phyloP scores from a whole-genome alignment of 306 rosid species.

The Cucumis cinereus region DNA sequence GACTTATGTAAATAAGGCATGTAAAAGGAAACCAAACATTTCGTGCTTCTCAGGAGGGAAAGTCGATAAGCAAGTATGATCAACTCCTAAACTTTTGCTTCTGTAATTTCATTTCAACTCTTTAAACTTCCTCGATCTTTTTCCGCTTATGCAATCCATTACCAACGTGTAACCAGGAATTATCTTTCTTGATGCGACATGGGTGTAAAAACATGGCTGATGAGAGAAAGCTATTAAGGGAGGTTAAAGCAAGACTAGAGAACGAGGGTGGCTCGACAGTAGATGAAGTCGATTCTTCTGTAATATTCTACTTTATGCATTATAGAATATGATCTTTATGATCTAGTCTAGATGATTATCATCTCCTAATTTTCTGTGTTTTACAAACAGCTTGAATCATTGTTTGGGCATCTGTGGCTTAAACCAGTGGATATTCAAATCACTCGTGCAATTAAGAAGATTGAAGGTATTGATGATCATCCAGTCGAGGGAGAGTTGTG shows the following conservation, averaged over 20 bases:
- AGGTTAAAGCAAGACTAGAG: conserved; percentile 8
- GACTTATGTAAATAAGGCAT: conserved; percentile 2
- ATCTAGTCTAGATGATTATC: not conserved
- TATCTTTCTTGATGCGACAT: conserved; percentile 17
- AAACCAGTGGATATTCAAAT: not conserved
- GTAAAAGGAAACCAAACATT: not conserved
- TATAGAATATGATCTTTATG: not conserved
- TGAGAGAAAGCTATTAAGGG: conserved; percentile 17
- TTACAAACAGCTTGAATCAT: not conserved
- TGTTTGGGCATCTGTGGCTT: not conserved
- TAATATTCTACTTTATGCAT: not conserved
- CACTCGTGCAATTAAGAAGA: not conserved
- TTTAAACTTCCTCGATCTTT: not conserved
- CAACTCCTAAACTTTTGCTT: not conserved
- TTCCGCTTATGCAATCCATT: not conserved
- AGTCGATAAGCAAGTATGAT: conserved; percentile 13
- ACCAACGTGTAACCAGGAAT: conserved; percentile 6
- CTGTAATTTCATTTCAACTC: not conserved
- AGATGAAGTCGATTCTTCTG: not conserved
- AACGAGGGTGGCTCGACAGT: not conserved
- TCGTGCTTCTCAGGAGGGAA: conserved; percentile 8
- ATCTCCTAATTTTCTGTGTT: not conserved
- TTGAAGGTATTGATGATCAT: conserved; percentile 1
- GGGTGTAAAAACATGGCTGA: conserved; percentile 10
- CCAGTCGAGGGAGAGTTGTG: conserved; percentile 8